Evolutionary conservation across 352 stramenopile species (phyloP).

Genomic region (Pythium biforme): DNA sequence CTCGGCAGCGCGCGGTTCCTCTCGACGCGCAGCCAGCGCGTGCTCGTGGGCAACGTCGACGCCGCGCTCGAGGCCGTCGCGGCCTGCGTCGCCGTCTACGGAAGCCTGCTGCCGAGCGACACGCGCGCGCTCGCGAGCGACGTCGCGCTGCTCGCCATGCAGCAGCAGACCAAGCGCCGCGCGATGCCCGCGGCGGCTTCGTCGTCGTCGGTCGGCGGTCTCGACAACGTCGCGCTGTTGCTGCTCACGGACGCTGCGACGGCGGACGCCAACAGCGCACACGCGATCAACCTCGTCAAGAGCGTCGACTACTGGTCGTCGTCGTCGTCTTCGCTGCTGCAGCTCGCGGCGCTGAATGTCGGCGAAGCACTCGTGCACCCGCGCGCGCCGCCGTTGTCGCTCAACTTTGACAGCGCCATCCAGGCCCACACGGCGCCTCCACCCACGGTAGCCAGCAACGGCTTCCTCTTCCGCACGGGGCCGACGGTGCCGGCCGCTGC

Average conservation of each 20-base stretch:
- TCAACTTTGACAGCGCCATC: conserved; percentile 43
- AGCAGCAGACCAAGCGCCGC: conserved; percentile 34
- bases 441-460: not conserved
- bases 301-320: conserved; percentile 59
- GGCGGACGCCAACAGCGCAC: conserved; percentile 49
- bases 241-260: conserved; percentile 56
- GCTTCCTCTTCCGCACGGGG: conserved; percentile 5
- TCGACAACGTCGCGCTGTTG: conserved; percentile 47
- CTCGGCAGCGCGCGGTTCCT: conserved; percentile 41
- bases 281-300: conserved; percentile 53
- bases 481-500: conserved; percentile 13
- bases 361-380: conserved; percentile 73
- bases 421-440: conserved; percentile 16
- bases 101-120: conserved; percentile 47
- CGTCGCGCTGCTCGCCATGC: conserved; percentile 39
- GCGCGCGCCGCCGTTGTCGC: conserved; percentile 61
- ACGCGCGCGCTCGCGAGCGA: conserved; percentile 45
- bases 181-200: not conserved
- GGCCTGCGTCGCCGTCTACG: conserved; percentile 57
- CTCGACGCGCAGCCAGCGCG: conserved; percentile 45
- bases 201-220: not conserved
- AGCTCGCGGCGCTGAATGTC: conserved; percentile 57
- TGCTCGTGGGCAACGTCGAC: conserved; percentile 46
- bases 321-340: conserved; percentile 32
- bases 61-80: conserved; percentile 53